A percentile compares a stretch with the other conserved stretches of the same genome.
These are phyloP conservation scores for Acanthamoeba lenticulata DNA, from an alignment of 208 protist species.

Conservation along the genomic window DNA sequence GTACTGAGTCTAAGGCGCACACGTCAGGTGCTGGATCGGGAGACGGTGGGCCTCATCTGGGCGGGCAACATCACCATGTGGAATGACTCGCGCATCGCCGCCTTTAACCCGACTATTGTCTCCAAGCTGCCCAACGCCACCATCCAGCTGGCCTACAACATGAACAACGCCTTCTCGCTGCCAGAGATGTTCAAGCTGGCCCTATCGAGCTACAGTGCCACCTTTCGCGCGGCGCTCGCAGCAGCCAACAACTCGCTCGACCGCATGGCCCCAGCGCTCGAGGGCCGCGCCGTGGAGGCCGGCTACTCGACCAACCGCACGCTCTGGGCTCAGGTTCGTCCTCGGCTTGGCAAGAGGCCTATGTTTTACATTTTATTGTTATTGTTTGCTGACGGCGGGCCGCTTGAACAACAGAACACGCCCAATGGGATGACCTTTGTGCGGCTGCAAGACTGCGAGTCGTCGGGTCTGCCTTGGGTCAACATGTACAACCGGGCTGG, in stretches of 20 bases:
- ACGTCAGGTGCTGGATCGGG: neutral
- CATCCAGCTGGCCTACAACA: neutral
- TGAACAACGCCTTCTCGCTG: neutral
- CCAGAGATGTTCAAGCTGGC: neutral
- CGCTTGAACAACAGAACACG: too few relatives aligned
- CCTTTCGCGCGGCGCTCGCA: neutral
- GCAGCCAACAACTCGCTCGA: neutral
- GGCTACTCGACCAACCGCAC: neutral
- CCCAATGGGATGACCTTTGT: neutral
- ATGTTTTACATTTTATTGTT: too few relatives aligned
- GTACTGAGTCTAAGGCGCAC: too few relatives aligned
- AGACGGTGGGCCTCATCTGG: neutral
- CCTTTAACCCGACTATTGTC: neutral
- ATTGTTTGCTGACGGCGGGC: too few relatives aligned
- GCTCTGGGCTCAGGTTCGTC: neutral
- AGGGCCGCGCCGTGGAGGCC: neutral
- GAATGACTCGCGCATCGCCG: neutral
- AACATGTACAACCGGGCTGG: constrained; percentile 39
- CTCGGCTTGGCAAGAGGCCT: too few relatives aligned
- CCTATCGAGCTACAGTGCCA: neutral
- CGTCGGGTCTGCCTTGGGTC: neutral
- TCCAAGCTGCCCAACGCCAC: neutral
- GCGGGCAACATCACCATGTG: constrained; percentile 30
- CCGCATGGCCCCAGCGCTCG: neutral
- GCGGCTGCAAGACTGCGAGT: neutral